Percentiles rank a stretch among this genome's conserved stretches.
phyloP scores from a whole-genome alignment of 768 basidiomycete genomes.

The Trametes punicea region DNA sequence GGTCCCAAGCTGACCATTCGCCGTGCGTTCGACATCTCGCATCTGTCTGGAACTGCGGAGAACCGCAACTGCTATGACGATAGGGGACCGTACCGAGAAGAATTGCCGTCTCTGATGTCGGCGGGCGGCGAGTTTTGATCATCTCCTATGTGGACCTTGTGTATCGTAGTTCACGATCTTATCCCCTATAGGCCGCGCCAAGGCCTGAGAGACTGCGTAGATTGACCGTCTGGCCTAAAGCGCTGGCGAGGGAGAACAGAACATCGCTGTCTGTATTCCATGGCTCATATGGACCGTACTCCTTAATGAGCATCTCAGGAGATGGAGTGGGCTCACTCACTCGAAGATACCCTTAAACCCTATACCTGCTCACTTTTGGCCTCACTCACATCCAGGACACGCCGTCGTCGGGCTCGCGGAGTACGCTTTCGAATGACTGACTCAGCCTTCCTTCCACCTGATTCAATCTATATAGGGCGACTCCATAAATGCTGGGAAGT shows the following conservation, averaged over 20 bases:
- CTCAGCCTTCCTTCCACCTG: slow-evolving; percentile 1
- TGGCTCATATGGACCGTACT: background rate
- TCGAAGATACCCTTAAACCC: background rate
- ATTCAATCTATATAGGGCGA: background rate
- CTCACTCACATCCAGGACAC: background rate
- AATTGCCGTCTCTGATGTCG: background rate
- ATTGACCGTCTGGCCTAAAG: too few species aligned
- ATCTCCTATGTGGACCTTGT: background rate
- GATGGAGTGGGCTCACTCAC: slow-evolving; percentile 5
- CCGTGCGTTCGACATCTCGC: background rate
- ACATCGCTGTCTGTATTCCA: background rate
- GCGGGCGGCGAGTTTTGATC: background rate
- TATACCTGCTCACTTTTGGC: background rate
- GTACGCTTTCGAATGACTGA: background rate
- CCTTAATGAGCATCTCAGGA: slow-evolving; percentile 5
- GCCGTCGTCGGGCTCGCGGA: background rate
- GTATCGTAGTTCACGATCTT: background rate
- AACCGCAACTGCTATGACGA: slow-evolving; percentile 3
- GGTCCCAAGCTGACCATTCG: background rate
- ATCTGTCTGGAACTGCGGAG: background rate
- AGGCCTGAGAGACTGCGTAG: too few species aligned
- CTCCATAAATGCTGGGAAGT: too few species aligned
- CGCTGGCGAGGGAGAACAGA: background rate
- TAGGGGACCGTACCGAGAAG: background rate
- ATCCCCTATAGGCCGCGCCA: too few species aligned